A percentile compares a stretch with the other conserved stretches of the same genome.
phyloP scores from a whole-genome alignment of 1,284 basidiomycete genomes.

The Peniophora sp. region DNA sequence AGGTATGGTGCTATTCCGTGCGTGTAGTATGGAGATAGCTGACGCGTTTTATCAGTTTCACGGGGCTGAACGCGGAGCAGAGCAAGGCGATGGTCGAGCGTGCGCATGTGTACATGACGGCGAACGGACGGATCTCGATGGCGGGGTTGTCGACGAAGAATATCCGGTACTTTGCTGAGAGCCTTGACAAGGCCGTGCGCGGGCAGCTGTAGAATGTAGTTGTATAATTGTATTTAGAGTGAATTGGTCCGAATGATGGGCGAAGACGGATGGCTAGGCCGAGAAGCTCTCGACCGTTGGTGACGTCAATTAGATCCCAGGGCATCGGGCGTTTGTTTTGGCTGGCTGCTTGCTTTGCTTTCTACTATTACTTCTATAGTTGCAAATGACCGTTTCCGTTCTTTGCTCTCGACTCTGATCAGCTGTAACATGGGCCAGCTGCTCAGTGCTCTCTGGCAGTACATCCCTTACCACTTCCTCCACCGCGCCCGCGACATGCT shows the following conservation, averaged over 20 bases:
- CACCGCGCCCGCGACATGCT: background rate
- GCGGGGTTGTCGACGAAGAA: conserved; percentile 75
- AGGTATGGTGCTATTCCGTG: no score
- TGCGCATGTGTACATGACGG: conserved; percentile 85
- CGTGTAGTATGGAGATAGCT: background rate
- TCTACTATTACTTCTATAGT: no score
- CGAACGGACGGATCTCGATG: conserved; percentile 84
- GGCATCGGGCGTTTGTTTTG: no score
- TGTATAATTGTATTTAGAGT: background rate
- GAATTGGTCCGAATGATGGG: no score
- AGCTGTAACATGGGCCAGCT: no score
- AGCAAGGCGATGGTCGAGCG: conserved; percentile 68
- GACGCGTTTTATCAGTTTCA: conserved; percentile 47
- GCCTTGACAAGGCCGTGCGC: conserved; percentile 67
- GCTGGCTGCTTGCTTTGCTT: no score
- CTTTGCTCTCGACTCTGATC: no score
- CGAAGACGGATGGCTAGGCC: no score
- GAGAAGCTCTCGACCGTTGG: no score
- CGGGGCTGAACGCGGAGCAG: conserved; percentile 65
- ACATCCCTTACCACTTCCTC: background rate
- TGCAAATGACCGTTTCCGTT: no score
- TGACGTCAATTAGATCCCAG: no score
- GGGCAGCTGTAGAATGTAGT: conserved; percentile 20
- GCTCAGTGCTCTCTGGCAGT: background rate
- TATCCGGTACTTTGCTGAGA: conserved; percentile 68